phyloP scores from a whole-genome alignment of 306 rosid species.

The Aeschynomene evenia region DNA sequence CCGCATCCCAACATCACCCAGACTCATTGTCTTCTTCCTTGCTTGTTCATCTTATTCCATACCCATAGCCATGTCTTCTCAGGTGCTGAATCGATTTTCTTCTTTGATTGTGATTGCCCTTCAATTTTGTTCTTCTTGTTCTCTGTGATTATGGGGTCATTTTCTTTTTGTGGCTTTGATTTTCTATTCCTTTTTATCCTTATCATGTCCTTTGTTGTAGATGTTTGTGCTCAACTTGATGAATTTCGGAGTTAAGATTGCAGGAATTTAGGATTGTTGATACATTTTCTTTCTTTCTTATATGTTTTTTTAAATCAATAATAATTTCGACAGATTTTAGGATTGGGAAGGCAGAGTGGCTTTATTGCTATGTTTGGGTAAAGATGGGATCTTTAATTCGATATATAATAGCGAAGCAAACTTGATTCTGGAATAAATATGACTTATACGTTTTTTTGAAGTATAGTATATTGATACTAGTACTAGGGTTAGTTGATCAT shows the following conservation, averaged over 20 bases:
- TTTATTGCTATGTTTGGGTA: neutral
- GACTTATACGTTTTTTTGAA: neutral
- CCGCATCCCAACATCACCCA: neutral
- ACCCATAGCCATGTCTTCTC: constrained; percentile 35
- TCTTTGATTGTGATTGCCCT: neutral
- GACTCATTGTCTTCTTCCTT: neutral
- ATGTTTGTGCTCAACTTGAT: neutral
- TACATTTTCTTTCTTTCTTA: neutral
- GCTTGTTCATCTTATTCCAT: neutral
- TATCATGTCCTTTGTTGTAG: neutral
- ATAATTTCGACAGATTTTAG: neutral
- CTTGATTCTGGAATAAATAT: neutral
- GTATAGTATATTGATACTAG: neutral
- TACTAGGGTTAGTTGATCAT: neutral
- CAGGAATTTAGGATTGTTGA: neutral
- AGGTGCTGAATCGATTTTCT: constrained; percentile 20
- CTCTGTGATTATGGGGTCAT: neutral
- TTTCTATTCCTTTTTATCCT: neutral
- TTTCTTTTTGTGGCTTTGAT: no score
- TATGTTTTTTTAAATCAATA: no score
- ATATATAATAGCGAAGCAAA: neutral
- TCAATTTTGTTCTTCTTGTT: neutral
- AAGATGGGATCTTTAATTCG: neutral
- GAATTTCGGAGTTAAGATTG: neutral
- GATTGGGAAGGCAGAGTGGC: neutral